Conservation (phyloP, 441 rosid genomes). For the Gossypium aridum region DNA sequence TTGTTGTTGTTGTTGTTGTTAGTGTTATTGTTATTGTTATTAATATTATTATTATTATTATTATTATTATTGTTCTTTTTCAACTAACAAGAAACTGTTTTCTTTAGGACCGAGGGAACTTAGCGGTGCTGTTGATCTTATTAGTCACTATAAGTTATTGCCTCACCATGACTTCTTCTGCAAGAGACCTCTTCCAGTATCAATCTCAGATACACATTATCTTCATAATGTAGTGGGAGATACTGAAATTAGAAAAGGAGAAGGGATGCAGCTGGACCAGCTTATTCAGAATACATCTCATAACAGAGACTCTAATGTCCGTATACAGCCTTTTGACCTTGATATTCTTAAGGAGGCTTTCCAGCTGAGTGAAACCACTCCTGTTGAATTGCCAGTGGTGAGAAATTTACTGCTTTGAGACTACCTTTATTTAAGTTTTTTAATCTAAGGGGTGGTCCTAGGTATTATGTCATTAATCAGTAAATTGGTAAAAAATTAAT, state of each 20-base stretch:
- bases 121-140: slow-evolving; percentile 85
- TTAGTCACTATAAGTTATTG: slow-evolving; percentile 69
- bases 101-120: slow-evolving; percentile 75
- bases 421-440: slow-evolving; percentile 5
- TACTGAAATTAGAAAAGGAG: slow-evolving; percentile 77
- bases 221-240: slow-evolving; percentile 77
- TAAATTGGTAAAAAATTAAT: not conserved
- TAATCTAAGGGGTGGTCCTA: not conserved
- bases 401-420: slow-evolving; percentile 20
- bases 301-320: slow-evolving; percentile 37
- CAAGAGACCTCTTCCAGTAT: slow-evolving; percentile 76
- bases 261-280: slow-evolving; percentile 89
- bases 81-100: slow-evolving; percentile 14
- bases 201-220: slow-evolving; percentile 84
- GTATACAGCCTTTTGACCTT: slow-evolving; percentile 71
- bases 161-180: slow-evolving; percentile 90
- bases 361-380: slow-evolving; percentile 57
- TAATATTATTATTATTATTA: too few relatives aligned
- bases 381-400: slow-evolving; percentile 70
- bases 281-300: slow-evolving; percentile 51
- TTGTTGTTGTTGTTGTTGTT: too few relatives aligned
- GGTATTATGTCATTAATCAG: not conserved
- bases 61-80: not conserved
- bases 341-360: slow-evolving; percentile 75
- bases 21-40: too few relatives aligned